These are phyloP conservation scores for Lepidium didymum DNA, from an alignment of 345 rosid species.

Conservation along the genomic window DNA sequence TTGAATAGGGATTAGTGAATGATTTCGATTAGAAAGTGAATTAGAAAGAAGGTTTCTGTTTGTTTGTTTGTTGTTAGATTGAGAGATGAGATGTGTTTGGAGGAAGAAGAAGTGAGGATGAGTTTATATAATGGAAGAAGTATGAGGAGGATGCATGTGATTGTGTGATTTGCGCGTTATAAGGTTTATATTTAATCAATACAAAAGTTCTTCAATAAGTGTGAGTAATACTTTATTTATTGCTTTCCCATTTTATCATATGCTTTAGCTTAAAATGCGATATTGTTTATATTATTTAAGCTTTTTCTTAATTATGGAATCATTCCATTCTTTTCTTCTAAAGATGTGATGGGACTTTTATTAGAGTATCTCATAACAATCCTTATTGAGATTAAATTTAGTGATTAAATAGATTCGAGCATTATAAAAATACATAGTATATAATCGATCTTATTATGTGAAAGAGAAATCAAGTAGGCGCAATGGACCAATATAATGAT, in stretches of 20 bases:
- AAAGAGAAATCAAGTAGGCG: no score
- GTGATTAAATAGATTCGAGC: background rate
- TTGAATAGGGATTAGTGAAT: background rate
- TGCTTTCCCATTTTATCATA: constrained; percentile 26
- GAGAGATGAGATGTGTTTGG: constrained; percentile 23
- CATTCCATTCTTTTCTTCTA: constrained; percentile 22
- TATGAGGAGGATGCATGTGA: constrained; percentile 24
- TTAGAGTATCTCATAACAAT: constrained; percentile 27
- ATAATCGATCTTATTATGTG: constrained; percentile 14
- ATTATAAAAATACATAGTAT: constrained; percentile 8
- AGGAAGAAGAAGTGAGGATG: constrained; percentile 1
- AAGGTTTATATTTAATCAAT: constrained; percentile 1
- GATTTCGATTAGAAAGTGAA: background rate
- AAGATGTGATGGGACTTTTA: constrained; percentile 27
- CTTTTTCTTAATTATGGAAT: constrained; percentile 2
- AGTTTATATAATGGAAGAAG: constrained; percentile 19
- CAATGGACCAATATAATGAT: constrained; percentile 16
- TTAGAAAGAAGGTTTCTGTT: background rate
- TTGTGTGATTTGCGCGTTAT: constrained; percentile 19
- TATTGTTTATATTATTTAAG: background rate
- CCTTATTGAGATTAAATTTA: no score
- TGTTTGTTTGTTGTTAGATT: background rate
- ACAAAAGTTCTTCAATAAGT: constrained; percentile 18
- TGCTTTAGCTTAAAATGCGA: constrained; percentile 30
- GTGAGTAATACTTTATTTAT: constrained; percentile 13